These are phyloP conservation scores for Mycogone perniciosa DNA, from an alignment of 2,329 filamentous ascomycete genomes.

Conservation along the genomic window DNA sequence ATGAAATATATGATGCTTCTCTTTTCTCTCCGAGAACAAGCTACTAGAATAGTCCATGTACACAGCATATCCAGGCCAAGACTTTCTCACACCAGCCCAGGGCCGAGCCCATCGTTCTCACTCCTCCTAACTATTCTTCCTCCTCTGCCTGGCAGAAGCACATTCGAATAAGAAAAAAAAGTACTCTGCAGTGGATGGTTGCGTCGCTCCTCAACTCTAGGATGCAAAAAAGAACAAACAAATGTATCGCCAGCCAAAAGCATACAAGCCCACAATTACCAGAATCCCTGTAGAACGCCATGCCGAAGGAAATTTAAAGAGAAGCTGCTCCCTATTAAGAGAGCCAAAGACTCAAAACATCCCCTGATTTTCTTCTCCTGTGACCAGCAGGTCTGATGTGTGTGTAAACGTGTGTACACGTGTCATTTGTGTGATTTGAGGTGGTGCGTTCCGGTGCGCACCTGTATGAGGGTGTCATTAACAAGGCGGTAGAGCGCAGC, in stretches of 20 bases:
- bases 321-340: slow-evolving; percentile 15
- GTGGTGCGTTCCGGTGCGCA: not conserved
- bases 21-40: slow-evolving; percentile 8
- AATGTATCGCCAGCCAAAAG: slow-evolving; percentile 19
- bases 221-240: slow-evolving; percentile 20
- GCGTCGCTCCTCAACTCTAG: slow-evolving; percentile 26
- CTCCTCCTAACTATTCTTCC: slow-evolving; percentile 3
- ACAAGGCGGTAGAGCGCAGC: slow-evolving; percentile 18
- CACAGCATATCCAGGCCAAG: slow-evolving; percentile 13
- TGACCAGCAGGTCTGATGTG: slow-evolving; percentile 9
- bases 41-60: slow-evolving; percentile 9
- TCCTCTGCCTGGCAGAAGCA: not conserved
- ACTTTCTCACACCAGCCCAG: slow-evolving; percentile 12
- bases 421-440: not conserved
- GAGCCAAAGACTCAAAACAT: slow-evolving; percentile 16
- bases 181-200: slow-evolving; percentile 22
- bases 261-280: slow-evolving; percentile 16
- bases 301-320: slow-evolving; percentile 23
- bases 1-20: slow-evolving; percentile 5
- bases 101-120: slow-evolving; percentile 3
- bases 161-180: slow-evolving; percentile 6
- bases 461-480: slow-evolving; percentile 12
- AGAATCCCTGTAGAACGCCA: slow-evolving; percentile 25
- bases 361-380: slow-evolving; percentile 8
- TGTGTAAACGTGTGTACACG: slow-evolving; percentile 8